Evolutionary conservation across 305 asterid species (phyloP), one percentile per base, ranked within the genome.

Genomic region (Rubia balearica): DNA sequence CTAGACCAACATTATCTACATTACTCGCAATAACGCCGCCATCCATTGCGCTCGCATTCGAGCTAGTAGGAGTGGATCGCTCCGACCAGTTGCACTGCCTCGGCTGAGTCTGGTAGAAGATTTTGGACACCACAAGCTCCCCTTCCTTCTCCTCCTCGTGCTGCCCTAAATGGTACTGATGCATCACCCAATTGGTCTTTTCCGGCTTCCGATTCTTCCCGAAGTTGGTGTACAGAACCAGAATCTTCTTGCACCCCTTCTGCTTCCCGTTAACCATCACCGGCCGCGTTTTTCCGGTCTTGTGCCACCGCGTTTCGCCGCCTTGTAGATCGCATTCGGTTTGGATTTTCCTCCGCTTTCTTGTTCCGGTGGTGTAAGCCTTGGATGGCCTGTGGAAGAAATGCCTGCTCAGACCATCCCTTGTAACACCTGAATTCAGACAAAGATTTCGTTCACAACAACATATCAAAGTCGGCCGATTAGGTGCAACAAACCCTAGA

Each of bases 301-400:
- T 95, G 86, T 95, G 99, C 99, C 99, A 95, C 78, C 99, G 85
- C 5, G 99, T 95, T 75, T 95, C 99, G 0, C 99, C 99, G 21
- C 98, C 97, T 76, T 83, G 94, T 41, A 87, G 61, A 74, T 91
- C 98, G 60, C 95, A 87, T 81, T 91, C 99, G 5, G 91, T 95
- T 71, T 92, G 99, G 49, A 95, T 95, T 73, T 95, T 95, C 45
- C 99, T 71, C 21, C 99, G 53, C 77, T 95, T 95, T 53, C 99
- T 70, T 30, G 99, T 95, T 0, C 99, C 99, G 6, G 99, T 95
- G 59, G 99, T 95, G 89, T 95, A 95, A 0, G 99, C 99, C 70
- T 95, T 95, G 0, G 98, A 95, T 3, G 99, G 99, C 79, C 98
- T 76, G 79, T 95, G 99, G 90, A 95, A 95, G 77, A 95, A 95